Evolutionary conservation across 148 eudicot genomes (phyloP), one percentile per base, ranked within the genome.

Genomic region (Nepenthes gracilis): DNA sequence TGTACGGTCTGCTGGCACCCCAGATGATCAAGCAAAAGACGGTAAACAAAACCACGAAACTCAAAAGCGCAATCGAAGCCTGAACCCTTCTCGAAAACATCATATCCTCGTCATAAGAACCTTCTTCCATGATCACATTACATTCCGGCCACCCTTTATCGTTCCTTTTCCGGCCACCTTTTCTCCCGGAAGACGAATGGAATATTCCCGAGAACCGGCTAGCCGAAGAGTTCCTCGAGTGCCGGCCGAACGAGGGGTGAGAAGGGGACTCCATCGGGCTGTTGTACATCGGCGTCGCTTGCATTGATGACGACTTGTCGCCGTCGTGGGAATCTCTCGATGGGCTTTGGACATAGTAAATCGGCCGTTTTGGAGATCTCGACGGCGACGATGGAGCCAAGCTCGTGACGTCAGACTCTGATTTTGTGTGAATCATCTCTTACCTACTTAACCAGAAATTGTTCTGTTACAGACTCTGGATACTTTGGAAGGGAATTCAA

Each of bases 121-220:
- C 99, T 59, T 93, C 99, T 67, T 93, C 99, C 60, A 84, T 47
- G 10, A 93, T 93, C 54, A 88, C 99, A 75, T 93, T 79, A 78
- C 96, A 93, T 66, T 93, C 96, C 2, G 98, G 98, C 98, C 96
- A 93, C 10, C 96, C 98, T 72, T 93, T 93, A 2, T 92, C 98
- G 37, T 92, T 91, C 8, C 71, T 62, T 45, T 80, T 83, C 55
- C 85, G 62, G 48, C 82, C 67, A 2, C 80, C 77, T 63, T 93
- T 93, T 47, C 90, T 67, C n/a, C 90, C 95, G 0, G 99, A 93
- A 48, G 91, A 73, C 14, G 99, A 93, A 73, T 95, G 64, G 56
- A 93, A 89, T 14, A 93, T 85, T 9, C 99, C 99, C n/a, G 99
- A 93, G 57, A 93, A 93, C 35, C 95, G 75, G 37, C 95, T 93